Conservation (phyloP, 2,329 filamentous ascomycete genomes). For the Chaetomiaceae sp. region DNA sequence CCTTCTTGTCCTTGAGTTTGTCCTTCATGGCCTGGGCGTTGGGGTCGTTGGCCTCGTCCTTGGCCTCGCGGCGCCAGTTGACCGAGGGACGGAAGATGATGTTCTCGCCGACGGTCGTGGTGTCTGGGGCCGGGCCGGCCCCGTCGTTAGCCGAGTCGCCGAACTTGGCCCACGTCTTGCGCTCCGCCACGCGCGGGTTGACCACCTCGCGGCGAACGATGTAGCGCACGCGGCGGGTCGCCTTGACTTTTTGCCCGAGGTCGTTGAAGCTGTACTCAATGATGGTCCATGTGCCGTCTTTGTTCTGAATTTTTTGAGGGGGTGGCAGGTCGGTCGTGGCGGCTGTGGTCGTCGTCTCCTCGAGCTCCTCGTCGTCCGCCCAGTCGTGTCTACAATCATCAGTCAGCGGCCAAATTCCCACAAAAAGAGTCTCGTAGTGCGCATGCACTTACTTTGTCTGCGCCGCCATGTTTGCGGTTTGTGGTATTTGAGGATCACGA, state of each 20-base stretch:
- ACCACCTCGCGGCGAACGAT: slow-evolving; percentile 89
- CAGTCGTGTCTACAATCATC: slow-evolving; percentile 62
- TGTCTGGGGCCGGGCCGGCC: slow-evolving; percentile 78
- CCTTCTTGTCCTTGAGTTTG: slow-evolving; percentile 96
- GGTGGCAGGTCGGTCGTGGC: slow-evolving; percentile 62
- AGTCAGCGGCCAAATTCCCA: neutral
- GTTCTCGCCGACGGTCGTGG: slow-evolving; percentile 93
- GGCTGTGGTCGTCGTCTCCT: slow-evolving; percentile 52
- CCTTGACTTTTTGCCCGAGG: slow-evolving; percentile 92
- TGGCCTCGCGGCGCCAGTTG: slow-evolving; percentile 89
- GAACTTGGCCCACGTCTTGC: slow-evolving; percentile 91
- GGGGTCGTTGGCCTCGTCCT: slow-evolving; percentile 68
- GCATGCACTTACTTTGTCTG: slow-evolving; percentile 23
- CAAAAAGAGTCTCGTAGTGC: neutral
- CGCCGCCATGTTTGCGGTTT: slow-evolving; percentile 24
- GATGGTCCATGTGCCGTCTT: slow-evolving; percentile 96
- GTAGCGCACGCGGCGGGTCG: slow-evolving; percentile 89
- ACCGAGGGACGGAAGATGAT: slow-evolving; percentile 91
- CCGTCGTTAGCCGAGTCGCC: slow-evolving; percentile 82
- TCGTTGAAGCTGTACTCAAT: slow-evolving; percentile 89
- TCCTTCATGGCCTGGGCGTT: slow-evolving; percentile 73
- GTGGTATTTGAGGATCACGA: neutral
- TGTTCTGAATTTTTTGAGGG: slow-evolving; percentile 88
- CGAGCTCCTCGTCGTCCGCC: slow-evolving; percentile 93
- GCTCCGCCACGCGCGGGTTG: slow-evolving; percentile 93